Evolutionary conservation across 2,329 filamentous ascomycete genomes (phyloP).

Genomic region (Pyricularia grisea): DNA sequence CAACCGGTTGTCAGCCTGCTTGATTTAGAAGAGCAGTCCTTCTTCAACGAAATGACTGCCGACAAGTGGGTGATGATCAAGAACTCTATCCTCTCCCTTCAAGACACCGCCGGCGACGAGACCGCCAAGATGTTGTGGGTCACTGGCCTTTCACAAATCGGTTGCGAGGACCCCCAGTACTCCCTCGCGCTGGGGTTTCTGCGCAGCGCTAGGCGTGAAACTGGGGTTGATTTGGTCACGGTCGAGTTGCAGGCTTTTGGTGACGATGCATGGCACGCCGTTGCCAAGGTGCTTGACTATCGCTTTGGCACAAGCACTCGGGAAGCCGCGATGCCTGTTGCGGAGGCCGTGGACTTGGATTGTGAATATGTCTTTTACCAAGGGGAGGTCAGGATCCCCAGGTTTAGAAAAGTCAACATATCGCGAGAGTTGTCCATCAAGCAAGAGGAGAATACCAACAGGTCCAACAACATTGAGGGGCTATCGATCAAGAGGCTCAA

Average conservation of each 20-base stretch:
- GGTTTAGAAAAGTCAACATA: neutral
- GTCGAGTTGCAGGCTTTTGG: slow-evolving; percentile 18
- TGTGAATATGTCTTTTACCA: slow-evolving; percentile 4
- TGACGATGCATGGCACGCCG: slow-evolving; percentile 2
- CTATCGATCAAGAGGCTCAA: neutral
- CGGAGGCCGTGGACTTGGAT: neutral
- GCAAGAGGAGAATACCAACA: neutral
- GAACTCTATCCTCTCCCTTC: slow-evolving; percentile 4
- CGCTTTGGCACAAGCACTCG: neutral
- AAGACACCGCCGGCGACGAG: neutral
- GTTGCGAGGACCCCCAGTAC: slow-evolving; percentile 17
- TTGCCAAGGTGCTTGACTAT: slow-evolving; percentile 23
- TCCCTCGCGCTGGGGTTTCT: slow-evolving; percentile 18
- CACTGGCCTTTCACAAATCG: slow-evolving; percentile 17
- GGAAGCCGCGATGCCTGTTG: neutral
- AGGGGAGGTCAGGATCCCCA: neutral
- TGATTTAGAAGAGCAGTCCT: slow-evolving; percentile 2
- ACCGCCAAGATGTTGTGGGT: slow-evolving; percentile 19
- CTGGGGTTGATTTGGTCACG: slow-evolving; percentile 17
- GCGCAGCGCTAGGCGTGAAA: slow-evolving; percentile 20
- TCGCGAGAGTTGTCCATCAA: neutral
- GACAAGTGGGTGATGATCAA: slow-evolving; percentile 2
- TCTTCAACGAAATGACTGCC: slow-evolving; percentile 1
- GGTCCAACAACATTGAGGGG: neutral
- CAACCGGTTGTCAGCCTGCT: slow-evolving; percentile 2